These are phyloP conservation scores for Pseudogymnoascus sp. DNA, from an alignment of 2,329 filamentous ascomycete genomes.

Conservation along the genomic window DNA sequence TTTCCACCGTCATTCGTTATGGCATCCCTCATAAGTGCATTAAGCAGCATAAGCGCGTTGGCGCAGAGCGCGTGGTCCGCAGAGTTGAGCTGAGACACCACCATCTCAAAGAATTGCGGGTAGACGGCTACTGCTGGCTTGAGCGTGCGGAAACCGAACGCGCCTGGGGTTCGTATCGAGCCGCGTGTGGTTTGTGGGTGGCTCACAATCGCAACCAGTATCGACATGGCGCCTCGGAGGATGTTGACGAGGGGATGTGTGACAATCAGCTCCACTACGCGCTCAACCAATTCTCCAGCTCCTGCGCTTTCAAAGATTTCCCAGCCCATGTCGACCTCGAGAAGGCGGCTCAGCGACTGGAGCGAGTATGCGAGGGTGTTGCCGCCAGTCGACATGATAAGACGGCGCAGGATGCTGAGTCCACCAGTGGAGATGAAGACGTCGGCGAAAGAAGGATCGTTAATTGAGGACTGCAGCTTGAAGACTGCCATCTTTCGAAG, in stretches of 20 bases:
- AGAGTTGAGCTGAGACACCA: slow-evolving; percentile 84
- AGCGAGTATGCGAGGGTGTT: slow-evolving; percentile 95
- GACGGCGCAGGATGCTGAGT: slow-evolving; percentile 68
- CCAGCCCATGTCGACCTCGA: slow-evolving; percentile 98
- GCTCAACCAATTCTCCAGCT: slow-evolving; percentile 60
- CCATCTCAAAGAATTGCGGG: slow-evolving; percentile 88
- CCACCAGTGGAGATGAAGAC: slow-evolving; percentile 90
- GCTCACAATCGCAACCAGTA: slow-evolving; percentile 86
- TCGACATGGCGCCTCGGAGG: slow-evolving; percentile 90
- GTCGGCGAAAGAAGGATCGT: slow-evolving; percentile 92
- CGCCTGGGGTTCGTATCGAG: slow-evolving; percentile 45
- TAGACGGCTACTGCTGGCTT: slow-evolving; percentile 88
- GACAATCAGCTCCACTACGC: slow-evolving; percentile 86
- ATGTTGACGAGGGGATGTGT: slow-evolving; percentile 96
- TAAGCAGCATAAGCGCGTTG: slow-evolving; percentile 91
- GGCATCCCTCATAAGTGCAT: slow-evolving; percentile 87
- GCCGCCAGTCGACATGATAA: slow-evolving; percentile 78
- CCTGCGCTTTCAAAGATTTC: slow-evolving; percentile 65
- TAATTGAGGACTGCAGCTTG: slow-evolving; percentile 91
- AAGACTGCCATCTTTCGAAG: slow-evolving; percentile 98
- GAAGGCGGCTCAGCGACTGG: slow-evolving; percentile 75
- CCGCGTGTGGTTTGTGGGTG: slow-evolving; percentile 58
- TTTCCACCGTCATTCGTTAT: slow-evolving; percentile 55
- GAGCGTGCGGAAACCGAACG: slow-evolving; percentile 82
- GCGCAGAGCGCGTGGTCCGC: slow-evolving; percentile 94